Percentiles rank a stretch among this genome's conserved stretches.
These are phyloP conservation scores for Fusarium chuoi DNA, from an alignment of 2,329 filamentous ascomycete genomes.

Conservation along the genomic window DNA sequence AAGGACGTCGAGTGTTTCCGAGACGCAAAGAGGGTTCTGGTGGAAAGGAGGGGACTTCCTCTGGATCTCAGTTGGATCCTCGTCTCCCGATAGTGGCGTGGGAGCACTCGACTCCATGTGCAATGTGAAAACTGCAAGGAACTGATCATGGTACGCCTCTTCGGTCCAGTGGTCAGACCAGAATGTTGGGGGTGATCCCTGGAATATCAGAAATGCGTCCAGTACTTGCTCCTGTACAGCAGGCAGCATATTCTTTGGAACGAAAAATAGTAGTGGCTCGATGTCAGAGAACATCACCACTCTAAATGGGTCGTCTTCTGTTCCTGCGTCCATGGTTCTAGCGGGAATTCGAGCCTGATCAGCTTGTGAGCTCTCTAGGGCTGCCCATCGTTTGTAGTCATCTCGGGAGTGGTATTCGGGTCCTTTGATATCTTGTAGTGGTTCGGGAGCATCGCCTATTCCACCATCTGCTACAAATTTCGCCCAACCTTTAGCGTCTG, in stretches of 20 bases:
- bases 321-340: slow-evolving; percentile 77
- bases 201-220: slow-evolving; percentile 77
- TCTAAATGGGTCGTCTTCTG: slow-evolving; percentile 84
- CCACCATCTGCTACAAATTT: slow-evolving; percentile 55
- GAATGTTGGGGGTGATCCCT: slow-evolving; percentile 66
- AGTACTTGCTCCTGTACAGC: slow-evolving; percentile 62
- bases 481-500: slow-evolving; percentile 75
- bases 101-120: not conserved
- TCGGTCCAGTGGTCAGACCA: slow-evolving; percentile 44
- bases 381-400: slow-evolving; percentile 62
- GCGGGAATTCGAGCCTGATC: slow-evolving; percentile 69
- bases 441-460: slow-evolving; percentile 55
- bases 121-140: slow-evolving; percentile 28
- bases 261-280: slow-evolving; percentile 66
- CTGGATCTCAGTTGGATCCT: slow-evolving; percentile 36
- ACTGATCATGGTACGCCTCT: slow-evolving; percentile 47
- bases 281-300: slow-evolving; percentile 85
- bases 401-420: slow-evolving; percentile 50
- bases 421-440: slow-evolving; percentile 19
- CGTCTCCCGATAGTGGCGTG: not conserved
- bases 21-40: slow-evolving; percentile 44
- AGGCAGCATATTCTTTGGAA: slow-evolving; percentile 54
- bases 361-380: slow-evolving; percentile 63
- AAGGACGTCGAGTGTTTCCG: slow-evolving; percentile 61
- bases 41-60: slow-evolving; percentile 46